A percentile compares a stretch with the other conserved stretches of the same genome.
These are phyloP conservation scores for Arabidopsis suecica DNA, from an alignment of 345 rosid genomes.

Conservation along the genomic window DNA sequence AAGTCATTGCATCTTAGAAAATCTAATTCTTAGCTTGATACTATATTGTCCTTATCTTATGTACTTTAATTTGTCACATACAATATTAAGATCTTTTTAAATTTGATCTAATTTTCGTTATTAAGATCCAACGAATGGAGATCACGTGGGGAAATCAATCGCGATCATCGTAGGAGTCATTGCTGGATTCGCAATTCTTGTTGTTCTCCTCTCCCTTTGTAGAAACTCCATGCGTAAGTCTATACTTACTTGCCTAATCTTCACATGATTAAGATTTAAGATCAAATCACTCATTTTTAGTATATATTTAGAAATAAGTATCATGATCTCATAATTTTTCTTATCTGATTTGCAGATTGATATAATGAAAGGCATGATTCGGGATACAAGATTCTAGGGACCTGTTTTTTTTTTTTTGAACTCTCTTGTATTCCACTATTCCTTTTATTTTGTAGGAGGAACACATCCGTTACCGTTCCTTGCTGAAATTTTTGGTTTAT, in stretches of 20 bases:
- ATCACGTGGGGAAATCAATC: constrained; percentile 73
- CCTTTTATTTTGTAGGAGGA: constrained; percentile 14
- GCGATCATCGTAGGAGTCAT: constrained; percentile 82
- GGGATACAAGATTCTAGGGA: constrained; percentile 24
- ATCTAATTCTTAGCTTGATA: constrained; percentile 40
- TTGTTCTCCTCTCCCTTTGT: constrained; percentile 83
- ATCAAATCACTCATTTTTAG: too few relatives aligned
- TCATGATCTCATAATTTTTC: not conserved
- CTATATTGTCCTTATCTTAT: constrained; percentile 20
- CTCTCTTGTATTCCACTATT: not conserved
- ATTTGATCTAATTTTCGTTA: constrained; percentile 24
- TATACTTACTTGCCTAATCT: not conserved
- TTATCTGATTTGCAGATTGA: constrained; percentile 40
- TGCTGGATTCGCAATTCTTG: constrained; percentile 70
- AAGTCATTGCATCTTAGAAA: constrained; percentile 25
- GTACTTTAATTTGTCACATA: constrained; percentile 22
- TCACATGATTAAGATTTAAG: too few relatives aligned
- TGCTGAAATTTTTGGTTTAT: constrained; percentile 34
- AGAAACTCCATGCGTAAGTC: constrained; percentile 56
- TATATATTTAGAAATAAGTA: too few relatives aligned
- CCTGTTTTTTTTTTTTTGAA: not conserved
- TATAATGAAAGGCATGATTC: constrained; percentile 27
- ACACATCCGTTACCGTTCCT: constrained; percentile 4
- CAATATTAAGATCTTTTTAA: not conserved
- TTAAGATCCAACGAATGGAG: constrained; percentile 68